These are phyloP conservation scores for Glycine tomentella DNA, from an alignment of 306 rosid species.

Conservation along the genomic window DNA sequence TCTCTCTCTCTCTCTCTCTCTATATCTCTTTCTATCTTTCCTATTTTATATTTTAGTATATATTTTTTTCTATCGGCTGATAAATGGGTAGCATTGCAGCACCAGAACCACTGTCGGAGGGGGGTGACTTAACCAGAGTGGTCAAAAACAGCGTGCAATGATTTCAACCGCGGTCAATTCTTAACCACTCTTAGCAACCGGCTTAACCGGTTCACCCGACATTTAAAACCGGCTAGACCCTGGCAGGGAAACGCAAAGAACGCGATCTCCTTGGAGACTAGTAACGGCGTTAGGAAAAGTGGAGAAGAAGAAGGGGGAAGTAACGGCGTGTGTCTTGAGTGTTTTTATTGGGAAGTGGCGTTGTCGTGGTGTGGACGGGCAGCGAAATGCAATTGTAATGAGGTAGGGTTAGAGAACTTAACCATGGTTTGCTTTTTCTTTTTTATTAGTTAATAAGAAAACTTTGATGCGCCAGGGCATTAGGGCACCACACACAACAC, in stretches of 20 bases:
- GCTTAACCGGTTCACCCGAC: slow-evolving; percentile 3
- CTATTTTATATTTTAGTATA: neutral
- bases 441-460: too few relatives aligned
- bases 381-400: slow-evolving; percentile 37
- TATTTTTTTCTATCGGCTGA: slow-evolving; percentile 34
- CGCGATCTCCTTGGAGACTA: slow-evolving; percentile 45
- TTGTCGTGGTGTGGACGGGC: too few relatives aligned
- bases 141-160: slow-evolving; percentile 63
- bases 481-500: slow-evolving; percentile 50
- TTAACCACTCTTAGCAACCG: slow-evolving; percentile 53
- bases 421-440: slow-evolving; percentile 22
- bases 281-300: slow-evolving; percentile 40
- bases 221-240: slow-evolving; percentile 44
- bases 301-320: too few relatives aligned
- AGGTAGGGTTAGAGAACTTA: slow-evolving; percentile 31
- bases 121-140: slow-evolving; percentile 59
- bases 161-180: slow-evolving; percentile 71
- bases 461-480: slow-evolving; percentile 48
- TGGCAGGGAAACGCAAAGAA: slow-evolving; percentile 49
- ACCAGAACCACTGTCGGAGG: slow-evolving; percentile 55
- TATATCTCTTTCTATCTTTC: neutral
- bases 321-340: too few relatives aligned
- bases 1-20: too few relatives aligned
- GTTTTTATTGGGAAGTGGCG: slow-evolving; percentile 76
- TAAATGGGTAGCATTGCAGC: slow-evolving; percentile 46